Evolutionary conservation across 2,329 filamentous ascomycete species (phyloP).

Genomic region (Rugonectria rugulosa): DNA sequence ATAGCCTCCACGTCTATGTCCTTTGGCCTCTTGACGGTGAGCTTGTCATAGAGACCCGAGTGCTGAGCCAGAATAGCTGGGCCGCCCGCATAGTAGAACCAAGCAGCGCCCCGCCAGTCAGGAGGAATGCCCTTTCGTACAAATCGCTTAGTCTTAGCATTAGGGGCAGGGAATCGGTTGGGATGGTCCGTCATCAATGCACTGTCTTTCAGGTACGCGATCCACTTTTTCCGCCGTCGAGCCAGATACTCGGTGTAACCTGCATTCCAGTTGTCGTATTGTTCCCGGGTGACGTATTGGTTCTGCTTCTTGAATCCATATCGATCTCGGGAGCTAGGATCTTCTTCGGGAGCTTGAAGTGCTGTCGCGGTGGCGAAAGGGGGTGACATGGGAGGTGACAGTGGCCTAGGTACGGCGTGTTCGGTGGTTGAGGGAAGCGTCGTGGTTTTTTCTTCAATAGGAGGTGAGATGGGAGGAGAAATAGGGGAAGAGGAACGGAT

Average conservation of each 20-base stretch:
- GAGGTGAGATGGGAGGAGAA: constrained; percentile 20
- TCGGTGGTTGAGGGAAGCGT: neutral
- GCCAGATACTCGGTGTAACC: constrained; percentile 78
- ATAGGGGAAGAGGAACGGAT: constrained; percentile 17
- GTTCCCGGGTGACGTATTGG: constrained; percentile 75
- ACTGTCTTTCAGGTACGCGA: constrained; percentile 76
- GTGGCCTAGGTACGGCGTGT: neutral
- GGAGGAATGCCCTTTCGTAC: constrained; percentile 93
- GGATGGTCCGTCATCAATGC: constrained; percentile 76
- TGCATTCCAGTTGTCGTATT: constrained; percentile 84
- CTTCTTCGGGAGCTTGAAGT: constrained; percentile 50
- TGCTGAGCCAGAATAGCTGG: constrained; percentile 80
- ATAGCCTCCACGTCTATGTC: constrained; percentile 85
- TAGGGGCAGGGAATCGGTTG: constrained; percentile 79
- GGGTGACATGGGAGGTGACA: constrained; percentile 22
- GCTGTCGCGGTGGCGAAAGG: constrained; percentile 38
- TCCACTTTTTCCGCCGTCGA: constrained; percentile 83
- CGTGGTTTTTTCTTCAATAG: constrained; percentile 2
- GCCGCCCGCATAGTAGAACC: constrained; percentile 95
- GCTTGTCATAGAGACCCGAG: constrained; percentile 76
- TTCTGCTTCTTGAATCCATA: constrained; percentile 94
- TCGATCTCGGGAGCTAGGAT: constrained; percentile 70
- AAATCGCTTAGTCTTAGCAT: constrained; percentile 86
- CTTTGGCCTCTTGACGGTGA: constrained; percentile 71
- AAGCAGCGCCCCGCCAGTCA: constrained; percentile 92